Base-by-base conservation (phyloP, 495 filamentous ascomycete genomes). In the Penicillium chermesinum region DNA sequence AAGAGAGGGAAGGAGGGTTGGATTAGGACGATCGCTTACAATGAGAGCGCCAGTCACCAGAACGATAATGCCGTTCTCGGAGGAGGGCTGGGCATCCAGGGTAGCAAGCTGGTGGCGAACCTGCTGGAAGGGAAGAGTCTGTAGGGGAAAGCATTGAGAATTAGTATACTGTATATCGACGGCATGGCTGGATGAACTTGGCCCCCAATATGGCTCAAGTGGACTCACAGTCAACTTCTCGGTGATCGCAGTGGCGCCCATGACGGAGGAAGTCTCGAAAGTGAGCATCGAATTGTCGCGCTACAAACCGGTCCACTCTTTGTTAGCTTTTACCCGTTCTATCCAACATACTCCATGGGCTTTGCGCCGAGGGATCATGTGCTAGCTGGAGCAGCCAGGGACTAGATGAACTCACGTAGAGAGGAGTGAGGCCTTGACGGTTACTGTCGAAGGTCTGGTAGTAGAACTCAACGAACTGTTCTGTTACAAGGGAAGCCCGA, bases 201-300 rank as follows among this genome's bases (percentile, higher is more conserved):
- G 38, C 22, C 38, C 38, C 1, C 8, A 8, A 9, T 15, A 15
- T 1, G 25, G 25, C 25, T 30, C 10, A n/a, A 6, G 12, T 16
- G 17, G 14, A 66, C 79, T 52, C 70, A 96, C 91, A 35, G 54
- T 57, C 46, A 96, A 75, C 77, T 96, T 96, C 61, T 87, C 79
- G 32, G 83, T 63, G 60, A 98, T 96, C 1, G 45, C 54, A 1
- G 17, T 49, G 2, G 70, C 63, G 49, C 91, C 91, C 52, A 76
- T 71, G 25, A 77, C 49, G 12, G 82, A 74, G 21, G 56, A 42
- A 27, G 70, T 79, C 78, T 98, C 87, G 63, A 96, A 97, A 19
- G 91, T 97, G 75, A 97, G 75, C 86, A 94, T 94, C 35, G 93
- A 97, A 36, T 84, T 63, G 1, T 84, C 79, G 49, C 89, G 83